These are phyloP conservation scores for Parasitella parasitica DNA, from an alignment of 371 early-diverging fungal species.

Conservation along the genomic window DNA sequence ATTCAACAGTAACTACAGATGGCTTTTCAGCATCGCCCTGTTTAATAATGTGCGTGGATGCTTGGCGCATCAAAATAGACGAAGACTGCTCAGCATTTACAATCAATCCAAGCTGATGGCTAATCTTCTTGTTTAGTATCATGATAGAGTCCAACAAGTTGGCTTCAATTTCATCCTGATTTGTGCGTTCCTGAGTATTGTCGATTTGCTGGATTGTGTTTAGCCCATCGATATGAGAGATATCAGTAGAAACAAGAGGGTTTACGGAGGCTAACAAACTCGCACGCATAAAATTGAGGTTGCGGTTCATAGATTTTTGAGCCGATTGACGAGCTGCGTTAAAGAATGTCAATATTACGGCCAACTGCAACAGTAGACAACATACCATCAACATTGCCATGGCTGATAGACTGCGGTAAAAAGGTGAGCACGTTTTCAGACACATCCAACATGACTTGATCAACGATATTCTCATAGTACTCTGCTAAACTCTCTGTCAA, in stretches of 20 bases:
- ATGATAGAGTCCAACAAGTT: slow-evolving; percentile 2
- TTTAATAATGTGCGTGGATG: neutral
- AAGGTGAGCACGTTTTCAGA: slow-evolving; percentile 30
- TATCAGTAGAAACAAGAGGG: slow-evolving; percentile 29
- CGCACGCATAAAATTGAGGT: slow-evolving; percentile 33
- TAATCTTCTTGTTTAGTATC: slow-evolving; percentile 27
- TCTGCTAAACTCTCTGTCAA: slow-evolving; percentile 36
- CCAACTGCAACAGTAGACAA: neutral
- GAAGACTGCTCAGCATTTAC: slow-evolving; percentile 32
- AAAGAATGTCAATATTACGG: no score
- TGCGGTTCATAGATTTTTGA: slow-evolving; percentile 26
- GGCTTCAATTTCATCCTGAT: slow-evolving; percentile 4
- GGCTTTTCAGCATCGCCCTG: neutral
- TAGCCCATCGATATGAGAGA: slow-evolving; percentile 15
- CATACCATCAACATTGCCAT: slow-evolving; percentile 23
- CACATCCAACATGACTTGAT: slow-evolving; percentile 43
- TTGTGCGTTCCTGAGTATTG: neutral
- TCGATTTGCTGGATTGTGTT: slow-evolving; percentile 1
- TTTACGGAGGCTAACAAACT: slow-evolving; percentile 31
- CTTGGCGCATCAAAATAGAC: slow-evolving; percentile 28
- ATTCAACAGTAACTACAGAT: slow-evolving; percentile 21
- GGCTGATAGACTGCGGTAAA: slow-evolving; percentile 29
- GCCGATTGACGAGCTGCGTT: slow-evolving; percentile 11
- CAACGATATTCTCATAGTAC: slow-evolving; percentile 48
- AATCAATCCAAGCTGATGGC: slow-evolving; percentile 32